These are phyloP conservation scores for Nyctanthes arbortristis DNA, from an alignment of 257 asterid species.

Conservation along the genomic window DNA sequence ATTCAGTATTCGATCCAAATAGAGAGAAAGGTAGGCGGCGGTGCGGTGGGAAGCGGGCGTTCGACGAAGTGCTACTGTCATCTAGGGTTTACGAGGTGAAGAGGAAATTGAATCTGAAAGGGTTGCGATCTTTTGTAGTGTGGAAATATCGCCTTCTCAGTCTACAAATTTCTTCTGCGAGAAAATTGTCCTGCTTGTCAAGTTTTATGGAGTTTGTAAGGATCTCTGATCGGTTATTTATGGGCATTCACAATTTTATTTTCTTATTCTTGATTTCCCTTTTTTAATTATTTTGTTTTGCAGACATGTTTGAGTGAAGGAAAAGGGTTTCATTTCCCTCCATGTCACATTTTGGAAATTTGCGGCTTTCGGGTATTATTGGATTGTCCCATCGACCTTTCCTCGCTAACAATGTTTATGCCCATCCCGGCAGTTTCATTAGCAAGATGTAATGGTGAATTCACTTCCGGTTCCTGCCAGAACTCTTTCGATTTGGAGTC, in stretches of 20 bases:
- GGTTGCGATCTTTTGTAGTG: no score
- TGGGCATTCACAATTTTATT: not conserved
- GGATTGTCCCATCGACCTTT: constrained; percentile 86
- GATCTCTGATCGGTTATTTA: not conserved
- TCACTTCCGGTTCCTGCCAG: constrained; percentile 17
- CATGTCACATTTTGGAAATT: constrained; percentile 70
- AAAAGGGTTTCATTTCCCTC: constrained; percentile 72
- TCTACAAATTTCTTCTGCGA: not conserved
- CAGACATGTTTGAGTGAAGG: constrained; percentile 91
- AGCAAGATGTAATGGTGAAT: constrained; percentile 21
- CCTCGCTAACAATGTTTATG: constrained; percentile 63
- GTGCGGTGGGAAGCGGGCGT: no score
- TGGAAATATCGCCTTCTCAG: not conserved
- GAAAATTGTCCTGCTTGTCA: not conserved
- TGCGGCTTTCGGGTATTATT: constrained; percentile 64
- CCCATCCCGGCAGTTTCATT: constrained; percentile 47
- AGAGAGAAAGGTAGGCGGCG: no score
- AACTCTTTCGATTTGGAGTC: constrained; percentile 26
- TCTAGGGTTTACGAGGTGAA: no score
- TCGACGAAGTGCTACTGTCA: no score
- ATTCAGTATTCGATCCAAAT: no score
- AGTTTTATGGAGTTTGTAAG: constrained; percentile 38
- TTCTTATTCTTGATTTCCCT: constrained; percentile 16
- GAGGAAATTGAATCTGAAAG: no score
- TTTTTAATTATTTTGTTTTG: constrained; percentile 25